These are phyloP conservation scores for Ophiostoma triangulosporum DNA, from an alignment of 2,329 filamentous ascomycete species.

Conservation along the genomic window DNA sequence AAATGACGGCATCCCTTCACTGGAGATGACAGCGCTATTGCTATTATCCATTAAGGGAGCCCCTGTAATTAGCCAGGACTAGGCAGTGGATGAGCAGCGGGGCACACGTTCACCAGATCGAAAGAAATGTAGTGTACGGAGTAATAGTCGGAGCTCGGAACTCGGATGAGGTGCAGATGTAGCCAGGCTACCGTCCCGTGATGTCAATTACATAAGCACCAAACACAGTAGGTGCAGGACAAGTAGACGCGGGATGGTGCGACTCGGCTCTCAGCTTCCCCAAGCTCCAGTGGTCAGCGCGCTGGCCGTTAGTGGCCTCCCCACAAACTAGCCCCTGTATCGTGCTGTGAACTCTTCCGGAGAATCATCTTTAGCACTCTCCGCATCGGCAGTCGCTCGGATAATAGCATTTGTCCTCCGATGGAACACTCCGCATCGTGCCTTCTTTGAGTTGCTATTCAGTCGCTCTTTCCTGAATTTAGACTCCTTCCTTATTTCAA, in stretches of 20 bases:
- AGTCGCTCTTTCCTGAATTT: neutral
- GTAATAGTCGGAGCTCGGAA: neutral
- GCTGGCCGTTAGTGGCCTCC: neutral
- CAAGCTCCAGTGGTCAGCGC: neutral
- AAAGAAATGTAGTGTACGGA: no score
- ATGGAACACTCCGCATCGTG: neutral
- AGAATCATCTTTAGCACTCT: constrained; percentile 3
- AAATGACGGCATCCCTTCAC: neutral
- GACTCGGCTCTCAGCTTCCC: neutral
- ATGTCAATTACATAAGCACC: neutral
- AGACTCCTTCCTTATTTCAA: neutral
- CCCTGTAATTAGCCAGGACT: neutral
- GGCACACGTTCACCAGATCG: neutral
- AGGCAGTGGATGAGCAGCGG: neutral
- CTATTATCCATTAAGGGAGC: neutral
- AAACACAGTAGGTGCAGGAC: neutral
- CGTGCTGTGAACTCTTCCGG: constrained; percentile 1
- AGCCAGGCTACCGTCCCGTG: neutral
- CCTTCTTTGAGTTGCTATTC: neutral
- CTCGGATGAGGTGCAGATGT: neutral
- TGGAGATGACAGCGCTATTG: neutral
- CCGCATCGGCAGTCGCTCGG: constrained; percentile 9
- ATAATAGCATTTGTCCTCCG: neutral
- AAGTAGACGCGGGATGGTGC: constrained; percentile 5
- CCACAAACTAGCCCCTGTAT: neutral